Percentiles rank a stretch among this genome's conserved stretches.
These are phyloP conservation scores for Peronospora destructor DNA, from an alignment of 352 stramenopile species.

Conservation along the genomic window DNA sequence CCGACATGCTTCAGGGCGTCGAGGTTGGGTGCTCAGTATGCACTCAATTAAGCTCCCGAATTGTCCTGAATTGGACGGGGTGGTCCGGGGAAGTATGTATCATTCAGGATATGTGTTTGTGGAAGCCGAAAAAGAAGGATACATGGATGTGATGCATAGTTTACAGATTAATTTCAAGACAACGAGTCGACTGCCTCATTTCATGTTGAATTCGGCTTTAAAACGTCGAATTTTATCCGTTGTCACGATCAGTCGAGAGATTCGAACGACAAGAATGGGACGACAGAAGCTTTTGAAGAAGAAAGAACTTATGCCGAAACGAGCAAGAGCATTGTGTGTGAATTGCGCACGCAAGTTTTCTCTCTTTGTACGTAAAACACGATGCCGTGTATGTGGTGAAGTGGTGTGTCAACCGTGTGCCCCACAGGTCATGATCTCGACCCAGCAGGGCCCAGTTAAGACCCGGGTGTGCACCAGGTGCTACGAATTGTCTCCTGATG, in stretches of 20 bases:
- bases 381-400: slow-evolving; percentile 65
- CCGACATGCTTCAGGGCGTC: slow-evolving; percentile 52
- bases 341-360: slow-evolving; percentile 66
- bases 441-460: slow-evolving; percentile 29
- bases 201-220: slow-evolving; percentile 56
- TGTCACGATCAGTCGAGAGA: slow-evolving; percentile 57
- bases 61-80: slow-evolving; percentile 61
- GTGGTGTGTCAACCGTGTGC: slow-evolving; percentile 70
- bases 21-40: slow-evolving; percentile 75
- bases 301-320: slow-evolving; percentile 66
- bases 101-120: slow-evolving; percentile 77
- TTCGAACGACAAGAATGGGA: slow-evolving; percentile 50
- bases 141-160: slow-evolving; percentile 83
- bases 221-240: slow-evolving; percentile 60
- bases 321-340: slow-evolving; percentile 40
- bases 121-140: slow-evolving; percentile 62
- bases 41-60: slow-evolving; percentile 77
- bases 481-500: slow-evolving; percentile 30
- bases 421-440: slow-evolving; percentile 44
- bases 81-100: slow-evolving; percentile 76
- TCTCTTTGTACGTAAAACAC: slow-evolving; percentile 63
- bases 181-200: slow-evolving; percentile 50
- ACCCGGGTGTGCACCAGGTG: slow-evolving; percentile 58
- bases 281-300: slow-evolving; percentile 53
- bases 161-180: slow-evolving; percentile 84